Evolutionary conservation across 352 stramenopile species (phyloP), one percentile per base, ranked within the genome.

Genomic region (Pythium monospermum): DNA sequence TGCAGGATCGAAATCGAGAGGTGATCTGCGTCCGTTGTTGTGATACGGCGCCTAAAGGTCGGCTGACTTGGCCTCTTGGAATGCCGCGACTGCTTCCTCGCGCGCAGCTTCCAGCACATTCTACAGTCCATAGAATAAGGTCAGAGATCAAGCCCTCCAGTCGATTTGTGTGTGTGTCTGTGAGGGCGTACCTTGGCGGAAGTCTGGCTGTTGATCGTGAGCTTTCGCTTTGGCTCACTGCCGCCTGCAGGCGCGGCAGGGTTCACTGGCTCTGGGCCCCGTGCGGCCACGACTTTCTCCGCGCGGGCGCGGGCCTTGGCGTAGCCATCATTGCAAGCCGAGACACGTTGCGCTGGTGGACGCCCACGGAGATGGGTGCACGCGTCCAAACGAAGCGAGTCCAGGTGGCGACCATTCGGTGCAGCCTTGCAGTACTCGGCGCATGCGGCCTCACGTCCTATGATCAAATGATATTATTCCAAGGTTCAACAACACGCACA

Each of bases 311-410:
- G 50, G 18, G 57, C 57, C 28, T 28, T 40, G n/a, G 53, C 44
- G 36, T 32, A 65, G 44, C 57, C 57, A 36, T 55, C 49, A 31
- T 50, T 53, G 31, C 57, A 65, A 13, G 57, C 43, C 12, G 42
- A 33, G 11, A 52, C 45, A 21, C 57, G 57, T 33, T 59, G 38
- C 4, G 42, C 27, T 2, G 57, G 57, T 19, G 57, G 57, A 10
- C 40, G 46, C 6, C 36, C 57, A 21, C 37, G 44, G n/a, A 65
- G 39, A 25, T 53, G 39, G n/a, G n/a, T 22, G 45, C 57, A 65
- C 18, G 50, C 49, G 32, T 59, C 49, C 19, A 65, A 38, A 6
- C 49, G 49, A 38, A 39, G 43, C 44, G 57, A 47, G 21, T 65
- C 57, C 19, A 65, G 57, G 4, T 27, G 31, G 44, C 39, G 43